Percentiles rank a stretch among this genome's conserved stretches.
Evolutionary conservation across 768 basidiomycete genomes (phyloP).

Genomic region (Macrolepiota fuliginosa): DNA sequence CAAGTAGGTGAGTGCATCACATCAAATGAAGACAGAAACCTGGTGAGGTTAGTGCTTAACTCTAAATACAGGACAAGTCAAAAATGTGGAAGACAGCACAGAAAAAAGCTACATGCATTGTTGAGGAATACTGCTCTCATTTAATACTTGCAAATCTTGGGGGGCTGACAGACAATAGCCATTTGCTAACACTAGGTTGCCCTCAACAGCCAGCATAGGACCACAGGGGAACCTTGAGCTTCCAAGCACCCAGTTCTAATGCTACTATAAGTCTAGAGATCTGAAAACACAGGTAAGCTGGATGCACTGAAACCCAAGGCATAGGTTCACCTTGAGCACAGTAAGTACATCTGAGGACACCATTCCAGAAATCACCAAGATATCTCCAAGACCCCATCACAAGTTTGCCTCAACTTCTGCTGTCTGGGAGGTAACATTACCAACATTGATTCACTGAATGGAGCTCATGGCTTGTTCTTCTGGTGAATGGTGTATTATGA

Average conservation of each 20-base stretch:
- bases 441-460: slow-evolving; percentile 35
- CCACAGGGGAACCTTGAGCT: slow-evolving; percentile 57
- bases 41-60: slow-evolving; percentile 63
- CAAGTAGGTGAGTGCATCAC: slow-evolving; percentile 70
- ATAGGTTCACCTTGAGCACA: slow-evolving; percentile 48
- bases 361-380: slow-evolving; percentile 59
- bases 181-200: slow-evolving; percentile 34
- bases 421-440: background rate
- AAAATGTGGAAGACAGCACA: background rate
- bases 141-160: slow-evolving; percentile 50
- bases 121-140: slow-evolving; percentile 42
- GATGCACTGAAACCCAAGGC: background rate
- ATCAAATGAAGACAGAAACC: slow-evolving; percentile 51
- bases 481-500: slow-evolving; percentile 47
- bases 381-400: slow-evolving; percentile 54
- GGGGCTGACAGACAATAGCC: slow-evolving; percentile 59
- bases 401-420: slow-evolving; percentile 35
- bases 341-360: slow-evolving; percentile 49
- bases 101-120: slow-evolving; percentile 40
- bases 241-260: slow-evolving; percentile 64
- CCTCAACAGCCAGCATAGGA: slow-evolving; percentile 36
- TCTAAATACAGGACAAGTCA: slow-evolving; percentile 28
- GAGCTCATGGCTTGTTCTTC: slow-evolving; percentile 14
- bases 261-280: slow-evolving; percentile 46
- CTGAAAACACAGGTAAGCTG: slow-evolving; percentile 26